Evolutionary conservation across 148 eudicot species (phyloP).

Genomic region (Camellia sinensis): DNA sequence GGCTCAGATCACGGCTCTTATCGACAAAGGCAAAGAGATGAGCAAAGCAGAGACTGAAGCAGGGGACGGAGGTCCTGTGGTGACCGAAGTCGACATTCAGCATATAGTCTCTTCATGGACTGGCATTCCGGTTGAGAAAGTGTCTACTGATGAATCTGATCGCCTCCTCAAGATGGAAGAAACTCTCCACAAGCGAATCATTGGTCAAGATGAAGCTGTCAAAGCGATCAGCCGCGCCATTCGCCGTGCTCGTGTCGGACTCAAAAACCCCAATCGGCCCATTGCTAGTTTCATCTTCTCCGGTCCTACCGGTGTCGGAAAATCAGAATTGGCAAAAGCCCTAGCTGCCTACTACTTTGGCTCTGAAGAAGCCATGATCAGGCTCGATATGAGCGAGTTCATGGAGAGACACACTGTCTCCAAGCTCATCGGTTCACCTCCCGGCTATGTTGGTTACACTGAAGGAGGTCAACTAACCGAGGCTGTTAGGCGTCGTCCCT

Average conservation of each 20-base stretch:
- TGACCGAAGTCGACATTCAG: slow-evolving; percentile 83
- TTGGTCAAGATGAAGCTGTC: slow-evolving; percentile 97
- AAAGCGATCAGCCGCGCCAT: slow-evolving; percentile 84
- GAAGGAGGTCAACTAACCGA: slow-evolving; percentile 96
- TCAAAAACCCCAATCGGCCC: slow-evolving; percentile 87
- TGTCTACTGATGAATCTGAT: slow-evolving; percentile 77
- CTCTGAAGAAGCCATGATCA: slow-evolving; percentile 87
- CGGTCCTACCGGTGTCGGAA: slow-evolving; percentile 91
- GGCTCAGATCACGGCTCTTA: slow-evolving; percentile 63
- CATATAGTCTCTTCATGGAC: slow-evolving; percentile 94
- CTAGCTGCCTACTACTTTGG: slow-evolving; percentile 88
- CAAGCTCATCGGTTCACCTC: slow-evolving; percentile 91
- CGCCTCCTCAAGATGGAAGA: slow-evolving; percentile 94
- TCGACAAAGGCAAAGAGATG: slow-evolving; percentile 77
- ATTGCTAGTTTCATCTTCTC: slow-evolving; percentile 92
- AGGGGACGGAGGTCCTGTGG: slow-evolving; percentile 67
- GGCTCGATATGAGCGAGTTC: slow-evolving; percentile 90
- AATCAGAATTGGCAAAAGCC: slow-evolving; percentile 82
- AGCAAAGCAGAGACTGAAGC: slow-evolving; percentile 73
- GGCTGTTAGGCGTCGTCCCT: slow-evolving; percentile 81
- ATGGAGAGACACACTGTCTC: slow-evolving; percentile 92
- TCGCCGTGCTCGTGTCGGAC: slow-evolving; percentile 91
- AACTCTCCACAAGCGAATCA: slow-evolving; percentile 70
- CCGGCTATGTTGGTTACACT: slow-evolving; percentile 83
- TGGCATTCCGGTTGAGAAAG: slow-evolving; percentile 87